A percentile compares a stretch with the other conserved stretches of the same genome.
phyloP scores from a whole-genome alignment of 768 basidiomycete genomes.

The Crucibulum laeve region DNA sequence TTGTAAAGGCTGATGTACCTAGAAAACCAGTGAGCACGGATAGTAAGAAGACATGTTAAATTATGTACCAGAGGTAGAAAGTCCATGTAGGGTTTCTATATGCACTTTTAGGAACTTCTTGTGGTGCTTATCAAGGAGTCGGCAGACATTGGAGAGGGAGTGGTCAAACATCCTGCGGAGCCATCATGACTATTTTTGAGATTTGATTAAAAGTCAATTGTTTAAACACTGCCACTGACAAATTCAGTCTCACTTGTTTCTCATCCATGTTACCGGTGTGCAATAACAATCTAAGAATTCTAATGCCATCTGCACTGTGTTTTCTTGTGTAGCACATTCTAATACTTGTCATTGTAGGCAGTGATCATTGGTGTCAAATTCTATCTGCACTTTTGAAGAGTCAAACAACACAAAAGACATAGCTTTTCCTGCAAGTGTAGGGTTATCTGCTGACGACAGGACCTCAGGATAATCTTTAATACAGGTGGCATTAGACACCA shows the following conservation, averaged over 20 bases:
- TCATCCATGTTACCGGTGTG: slow-evolving; percentile 92
- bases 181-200: slow-evolving; percentile 90
- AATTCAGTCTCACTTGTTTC: slow-evolving; percentile 69
- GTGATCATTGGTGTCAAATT: slow-evolving; percentile 69
- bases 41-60: background rate
- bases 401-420: slow-evolving; percentile 68
- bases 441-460: slow-evolving; percentile 79
- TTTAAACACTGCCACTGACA: background rate
- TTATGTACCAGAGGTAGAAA: slow-evolving; percentile 82
- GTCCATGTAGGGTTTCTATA: slow-evolving; percentile 87
- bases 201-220: slow-evolving; percentile 46
- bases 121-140: slow-evolving; percentile 84
- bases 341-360: slow-evolving; percentile 67
- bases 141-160: slow-evolving; percentile 74
- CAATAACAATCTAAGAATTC: slow-evolving; percentile 74
- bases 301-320: slow-evolving; percentile 78
- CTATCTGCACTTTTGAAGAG: slow-evolving; percentile 72
- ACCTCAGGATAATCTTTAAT: slow-evolving; percentile 81
- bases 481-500: slow-evolving; percentile 53
- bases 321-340: slow-evolving; percentile 76
- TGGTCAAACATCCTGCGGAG: slow-evolving; percentile 80
- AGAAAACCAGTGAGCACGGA: slow-evolving; percentile 5
- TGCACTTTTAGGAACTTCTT: slow-evolving; percentile 88
- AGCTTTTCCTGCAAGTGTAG: slow-evolving; percentile 64
- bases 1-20: slow-evolving; percentile 90